Percentiles rank a stretch among this genome's conserved stretches.
Evolutionary conservation across 148 eudicot genomes (phyloP).

Genomic region (Vaccinium vitisidaea): DNA sequence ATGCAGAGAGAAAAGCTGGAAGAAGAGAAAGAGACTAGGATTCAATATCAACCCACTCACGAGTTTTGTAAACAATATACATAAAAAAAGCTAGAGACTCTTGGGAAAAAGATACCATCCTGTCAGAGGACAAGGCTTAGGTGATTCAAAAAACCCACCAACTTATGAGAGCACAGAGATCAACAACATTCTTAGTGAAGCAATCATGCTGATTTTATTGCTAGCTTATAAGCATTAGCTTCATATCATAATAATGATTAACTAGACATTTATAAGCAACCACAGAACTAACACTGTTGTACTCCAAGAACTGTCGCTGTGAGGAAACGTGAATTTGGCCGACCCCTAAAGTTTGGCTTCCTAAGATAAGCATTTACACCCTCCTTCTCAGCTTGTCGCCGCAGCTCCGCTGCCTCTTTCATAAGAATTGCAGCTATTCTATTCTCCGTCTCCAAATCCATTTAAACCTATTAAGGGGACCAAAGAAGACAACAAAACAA

Average conservation of each 20-base stretch:
- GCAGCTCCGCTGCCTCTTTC: constrained; percentile 89
- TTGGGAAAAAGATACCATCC: background rate
- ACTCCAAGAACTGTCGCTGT: constrained; percentile 88
- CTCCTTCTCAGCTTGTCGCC: constrained; percentile 78
- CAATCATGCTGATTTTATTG: background rate
- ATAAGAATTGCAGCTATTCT: constrained; percentile 74
- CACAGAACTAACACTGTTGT: constrained; percentile 61
- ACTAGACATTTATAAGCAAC: constrained; percentile 11
- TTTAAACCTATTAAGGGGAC: constrained; percentile 19
- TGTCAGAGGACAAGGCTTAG: background rate
- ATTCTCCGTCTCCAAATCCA: constrained; percentile 94
- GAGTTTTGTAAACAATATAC: background rate
- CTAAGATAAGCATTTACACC: constrained; percentile 79
- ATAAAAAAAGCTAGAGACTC: background rate
- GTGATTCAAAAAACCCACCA: background rate
- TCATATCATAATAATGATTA: background rate
- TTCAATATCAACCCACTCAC: background rate
- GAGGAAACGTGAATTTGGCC: constrained; percentile 93
- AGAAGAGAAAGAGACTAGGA: background rate
- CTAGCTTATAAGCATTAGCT: background rate
- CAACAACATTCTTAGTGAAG: background rate
- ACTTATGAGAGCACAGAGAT: background rate
- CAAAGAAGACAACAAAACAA: background rate
- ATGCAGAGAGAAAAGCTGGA: background rate
- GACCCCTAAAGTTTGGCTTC: constrained; percentile 61